A percentile compares a stretch with the other conserved stretches of the same genome.
These are phyloP conservation scores for Colletotrichum sp. DNA, from an alignment of 2,329 filamentous ascomycete genomes.

Conservation along the genomic window DNA sequence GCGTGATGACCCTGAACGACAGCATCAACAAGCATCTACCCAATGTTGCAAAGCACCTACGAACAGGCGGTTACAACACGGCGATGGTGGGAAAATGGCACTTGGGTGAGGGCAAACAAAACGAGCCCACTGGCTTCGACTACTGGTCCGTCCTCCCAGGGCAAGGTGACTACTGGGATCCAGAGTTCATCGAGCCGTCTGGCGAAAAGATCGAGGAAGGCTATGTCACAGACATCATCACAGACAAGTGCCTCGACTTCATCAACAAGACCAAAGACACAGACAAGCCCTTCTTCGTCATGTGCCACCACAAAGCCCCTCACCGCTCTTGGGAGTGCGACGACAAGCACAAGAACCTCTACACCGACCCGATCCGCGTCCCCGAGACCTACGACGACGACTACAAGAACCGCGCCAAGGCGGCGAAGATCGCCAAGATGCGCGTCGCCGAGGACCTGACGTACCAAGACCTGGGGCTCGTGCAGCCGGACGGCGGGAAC, in stretches of 20 bases:
- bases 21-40: constrained; percentile 55
- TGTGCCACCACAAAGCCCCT: constrained; percentile 63
- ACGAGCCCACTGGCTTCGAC: constrained; percentile 56
- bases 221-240: constrained; percentile 59
- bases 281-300: constrained; percentile 54
- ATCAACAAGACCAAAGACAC: constrained; percentile 36
- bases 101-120: constrained; percentile 49
- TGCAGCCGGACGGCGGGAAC: constrained; percentile 54
- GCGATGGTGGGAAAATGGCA: constrained; percentile 62
- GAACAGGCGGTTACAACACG: constrained; percentile 51
- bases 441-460: constrained; percentile 55
- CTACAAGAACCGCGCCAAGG: constrained; percentile 57
- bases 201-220: constrained; percentile 38
- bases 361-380: constrained; percentile 48
- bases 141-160: constrained; percentile 57
- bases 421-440: constrained; percentile 56
- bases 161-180: constrained; percentile 58
- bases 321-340: constrained; percentile 58
- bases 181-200: constrained; percentile 48
- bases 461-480: constrained; percentile 51
- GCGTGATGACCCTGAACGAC: constrained; percentile 52
- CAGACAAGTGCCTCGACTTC: constrained; percentile 51
- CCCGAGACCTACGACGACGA: constrained; percentile 59
- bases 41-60: constrained; percentile 56
- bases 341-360: constrained; percentile 51